Base-by-base conservation (phyloP, 306 rosid species). In the Fragaria nilgerrensis region DNA sequence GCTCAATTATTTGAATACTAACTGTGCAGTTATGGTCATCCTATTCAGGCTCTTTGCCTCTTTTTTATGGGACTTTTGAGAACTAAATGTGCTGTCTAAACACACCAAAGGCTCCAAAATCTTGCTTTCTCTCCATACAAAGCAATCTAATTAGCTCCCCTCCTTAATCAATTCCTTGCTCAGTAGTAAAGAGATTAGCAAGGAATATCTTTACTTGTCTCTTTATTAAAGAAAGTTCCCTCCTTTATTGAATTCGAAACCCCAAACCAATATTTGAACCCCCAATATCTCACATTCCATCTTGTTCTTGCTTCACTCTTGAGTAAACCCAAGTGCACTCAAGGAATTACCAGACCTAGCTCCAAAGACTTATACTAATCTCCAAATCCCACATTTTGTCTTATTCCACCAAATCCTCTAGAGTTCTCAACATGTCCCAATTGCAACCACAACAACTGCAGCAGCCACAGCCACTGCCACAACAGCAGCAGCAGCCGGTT, bases 201-300 rank as follows among this genome's bases (percentile, higher is more conserved):
- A 74, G 82, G 88, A 87, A 82, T 82, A 84, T 85, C 83, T 87
- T 86, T 86, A 70, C 39, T 39, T 64, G 58, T 78, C 78, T 70
- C 92, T 94, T 94, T 88, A 85, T 79, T 81, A 92, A 91, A 88
- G 90, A 76, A 86, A 84, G 82, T 68, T 77, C 77, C 72, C 79
- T 58, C 59, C 77, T 55, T 67, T 84, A 80, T 82, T 32, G 72
- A 81, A 68, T 82, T 77, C 79, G 73, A 82, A 73, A 64, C 77
- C 71, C 75, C n/a, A 43, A 79, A 78, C 50, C 79, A 64, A 45
- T n/a, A 27, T 45, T 77, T 66, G 75, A 86, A 81, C 6, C 36
- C 25, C 84, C 52, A 49, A 20, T 65, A 70, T 79, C 77, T 74
- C 65, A 79, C 44, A 75, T 76, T 76, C 59, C 82, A 85, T 71